phyloP scores from a whole-genome alignment of 2,329 filamentous ascomycete species.

The Colletotrichum brevisporum region DNA sequence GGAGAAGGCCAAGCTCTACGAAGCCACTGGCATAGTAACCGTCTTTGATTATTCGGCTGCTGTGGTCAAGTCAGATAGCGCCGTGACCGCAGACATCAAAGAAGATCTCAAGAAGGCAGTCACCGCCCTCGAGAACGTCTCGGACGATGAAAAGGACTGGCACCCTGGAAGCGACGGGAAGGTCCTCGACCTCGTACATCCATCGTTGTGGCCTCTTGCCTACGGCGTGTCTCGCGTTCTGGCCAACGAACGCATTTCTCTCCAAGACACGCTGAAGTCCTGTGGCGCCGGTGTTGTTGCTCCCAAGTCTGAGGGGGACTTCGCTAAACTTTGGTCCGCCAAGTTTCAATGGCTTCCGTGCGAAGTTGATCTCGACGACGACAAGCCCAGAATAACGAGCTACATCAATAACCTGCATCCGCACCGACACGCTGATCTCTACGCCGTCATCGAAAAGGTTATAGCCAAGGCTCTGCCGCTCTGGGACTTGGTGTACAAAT shows the following conservation, averaged over 20 bases:
- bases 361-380: conserved; percentile 58
- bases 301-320: conserved; percentile 26
- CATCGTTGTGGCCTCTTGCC: conserved; percentile 73
- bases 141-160: conserved; percentile 68
- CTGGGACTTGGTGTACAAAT: conserved; percentile 58
- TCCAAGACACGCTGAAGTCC: conserved; percentile 53
- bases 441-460: conserved; percentile 57
- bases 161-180: conserved; percentile 70
- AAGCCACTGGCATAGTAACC: conserved; percentile 51
- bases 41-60: conserved; percentile 50
- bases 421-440: conserved; percentile 52
- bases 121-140: conserved; percentile 63
- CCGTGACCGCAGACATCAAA: conserved; percentile 44
- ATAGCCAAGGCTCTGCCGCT: conserved; percentile 59
- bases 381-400: conserved; percentile 57
- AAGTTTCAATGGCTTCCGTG: conserved; percentile 65
- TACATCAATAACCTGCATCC: conserved; percentile 71
- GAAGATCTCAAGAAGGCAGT: conserved; percentile 60
- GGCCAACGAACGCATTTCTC: conserved; percentile 48
- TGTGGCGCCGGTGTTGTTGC: conserved; percentile 52
- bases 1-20: conserved; percentile 50
- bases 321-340: conserved; percentile 42
- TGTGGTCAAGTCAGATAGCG: conserved; percentile 54
- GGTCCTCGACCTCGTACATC: conserved; percentile 75
- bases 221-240: conserved; percentile 62